Evolutionary conservation across 2,329 filamentous ascomycete genomes (phyloP), one percentile per base, ranked within the genome.

Genomic region (Leptosphaerulina australis): DNA sequence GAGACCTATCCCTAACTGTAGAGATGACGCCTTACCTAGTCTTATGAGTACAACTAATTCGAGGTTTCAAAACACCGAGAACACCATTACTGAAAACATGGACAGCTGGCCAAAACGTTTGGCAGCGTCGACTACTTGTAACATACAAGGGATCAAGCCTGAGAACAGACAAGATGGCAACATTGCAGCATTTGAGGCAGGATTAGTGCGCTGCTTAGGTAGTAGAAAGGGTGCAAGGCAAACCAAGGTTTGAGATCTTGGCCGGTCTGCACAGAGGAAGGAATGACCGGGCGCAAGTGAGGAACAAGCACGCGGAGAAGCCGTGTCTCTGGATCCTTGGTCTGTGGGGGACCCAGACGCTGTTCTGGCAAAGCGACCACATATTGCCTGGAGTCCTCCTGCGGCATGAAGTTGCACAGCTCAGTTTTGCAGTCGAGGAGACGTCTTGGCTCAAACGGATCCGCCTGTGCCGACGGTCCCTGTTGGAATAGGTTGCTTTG

Each of bases 401-500:
- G 30, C 2, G 15, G 8, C 30, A 33, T 33, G 15, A 9, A 8
- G 10, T 31, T 9, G 29, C 15, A 9, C 10, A 8, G n/a, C n/a
- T 8, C 15, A 11, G 8, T 22, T n/a, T 22, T 22, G 33, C 33
- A 14, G 10, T n/a, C 12, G 33, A 22, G 10, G 14, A 12, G 8
- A 11, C 33, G 10, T 9, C 12, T 35, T 10, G 17, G 11, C 9
- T 41, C 31, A 51, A 2, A 15, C 25, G 24, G 56, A 50, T 28
- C 56, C 50, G 29, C 46, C 29, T 3, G 53, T 44, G 21, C 57
- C 50, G 29, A 59, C 34, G n/a, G 59, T 52, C 3, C 55, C 38
- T 2, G 59, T n/a, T 2, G 56, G 22, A 22, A 60, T 54, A 18
- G 65, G 61, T 37, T 67, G 64, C 17, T 60, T 60, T 12, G 62